A percentile compares a stretch with the other conserved stretches of the same genome.
These are phyloP conservation scores for Linnemannia zychae DNA, from an alignment of 192 early-diverging fungal species.

Conservation along the genomic window DNA sequence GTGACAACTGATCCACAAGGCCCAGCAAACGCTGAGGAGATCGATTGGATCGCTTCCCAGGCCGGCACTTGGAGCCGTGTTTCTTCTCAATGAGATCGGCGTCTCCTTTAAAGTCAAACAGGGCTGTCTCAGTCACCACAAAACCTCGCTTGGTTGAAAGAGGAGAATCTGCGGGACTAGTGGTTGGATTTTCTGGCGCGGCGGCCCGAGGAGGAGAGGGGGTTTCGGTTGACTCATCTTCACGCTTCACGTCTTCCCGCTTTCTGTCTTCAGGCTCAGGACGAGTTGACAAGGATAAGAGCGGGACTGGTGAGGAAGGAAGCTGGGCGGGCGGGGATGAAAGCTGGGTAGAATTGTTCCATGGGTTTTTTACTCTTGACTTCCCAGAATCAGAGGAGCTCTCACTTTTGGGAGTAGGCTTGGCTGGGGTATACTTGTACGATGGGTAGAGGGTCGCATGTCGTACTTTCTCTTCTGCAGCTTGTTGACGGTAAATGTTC, in stretches of 20 bases:
- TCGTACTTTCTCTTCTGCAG: constrained; percentile 58
- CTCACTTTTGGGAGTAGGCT: background rate
- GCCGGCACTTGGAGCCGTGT: background rate
- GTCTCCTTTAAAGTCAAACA: constrained; percentile 31
- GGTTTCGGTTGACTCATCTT: background rate
- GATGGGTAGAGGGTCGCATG: constrained; percentile 60
- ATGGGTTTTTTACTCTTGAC: background rate
- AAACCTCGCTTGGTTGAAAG: background rate
- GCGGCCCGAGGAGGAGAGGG: background rate
- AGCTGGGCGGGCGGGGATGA: background rate
- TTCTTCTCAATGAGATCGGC: constrained; percentile 9
- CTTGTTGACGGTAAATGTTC: constrained; percentile 59
- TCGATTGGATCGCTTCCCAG: background rate
- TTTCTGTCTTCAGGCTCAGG: background rate
- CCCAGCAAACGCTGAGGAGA: no score
- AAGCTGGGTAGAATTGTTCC: background rate
- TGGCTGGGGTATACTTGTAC: constrained; percentile 59
- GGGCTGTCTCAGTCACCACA: constrained; percentile 30
- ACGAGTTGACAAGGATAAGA: background rate
- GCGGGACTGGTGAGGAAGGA: background rate
- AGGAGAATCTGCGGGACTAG: background rate
- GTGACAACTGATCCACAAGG: background rate
- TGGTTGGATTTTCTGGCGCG: background rate
- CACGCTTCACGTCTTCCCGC: background rate
- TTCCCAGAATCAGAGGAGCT: background rate